Evolutionary conservation across 768 basidiomycete species (phyloP), one percentile per base, ranked within the genome.

Genomic region (Strobilomyces echinocephalus): DNA sequence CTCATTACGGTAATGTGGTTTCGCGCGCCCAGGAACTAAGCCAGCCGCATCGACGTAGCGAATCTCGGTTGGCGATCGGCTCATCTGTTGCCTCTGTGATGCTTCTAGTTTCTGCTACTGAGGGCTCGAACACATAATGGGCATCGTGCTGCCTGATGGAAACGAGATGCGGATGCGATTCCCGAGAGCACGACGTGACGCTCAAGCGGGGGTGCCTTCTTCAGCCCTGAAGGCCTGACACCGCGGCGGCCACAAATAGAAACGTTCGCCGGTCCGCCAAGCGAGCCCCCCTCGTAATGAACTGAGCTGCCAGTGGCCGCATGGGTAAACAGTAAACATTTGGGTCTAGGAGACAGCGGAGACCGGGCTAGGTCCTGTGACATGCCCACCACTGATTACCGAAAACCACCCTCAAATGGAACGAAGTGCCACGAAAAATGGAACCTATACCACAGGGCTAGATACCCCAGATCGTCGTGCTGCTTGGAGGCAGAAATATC

Each of bases 1-100:
- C 56, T 57, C 55, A 41, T 70, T 69, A 70, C 64, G 67, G 69
- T 54, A 67, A 52, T 43, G 44, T 52, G 54, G 50, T 43, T 54
- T 54, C 51, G 46, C 49, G 42, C 36, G 56, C 60, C 57, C 63
- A 68, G 60, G 60, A 58, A 53, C 60, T 65, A 26, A 34, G 24
- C 24, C 24, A 2, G 24, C 24, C 24, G 24, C 12, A 28, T 47
- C 41, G 21, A 34, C 48, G 49, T 50, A 48, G 56, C 64, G 59
- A 64, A 61, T 67, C 65, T 55, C 53, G 42, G 49, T 47, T 55
- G 33, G 48, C 30, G 65, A 67, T 64, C 64, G 61, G 46, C 40
- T 54, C 42, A n/a, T 21, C 46, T 52, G 36, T 38, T 30, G n/a
- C 33, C 9, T 31, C 31, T 36, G 14, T 33, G 44, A 30, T 44